Base-by-base conservation (phyloP, 805 yeast genomes). In the Candida vartiovaarae region DNA sequence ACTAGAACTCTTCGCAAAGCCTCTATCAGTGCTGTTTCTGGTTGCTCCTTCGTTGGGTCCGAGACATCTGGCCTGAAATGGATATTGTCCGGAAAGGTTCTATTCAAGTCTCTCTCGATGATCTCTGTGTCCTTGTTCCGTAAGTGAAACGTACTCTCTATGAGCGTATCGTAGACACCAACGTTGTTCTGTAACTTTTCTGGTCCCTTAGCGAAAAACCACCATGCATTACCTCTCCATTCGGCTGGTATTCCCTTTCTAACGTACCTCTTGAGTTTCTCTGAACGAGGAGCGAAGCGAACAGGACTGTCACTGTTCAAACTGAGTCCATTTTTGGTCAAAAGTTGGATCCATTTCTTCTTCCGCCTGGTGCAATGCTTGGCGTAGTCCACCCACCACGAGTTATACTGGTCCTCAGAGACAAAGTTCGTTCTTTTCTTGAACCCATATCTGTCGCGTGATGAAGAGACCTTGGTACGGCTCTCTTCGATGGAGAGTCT, bases 201-300 rank as follows among this genome's bases (percentile, higher is more conserved):
- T 43, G 80, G 74, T 3, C 98, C 99, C 26, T 81, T 80, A 7
- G 95, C 95, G 62, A 86, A 91, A 68, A 80, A 82, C 72, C 93
- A 91, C 99, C 99, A 91, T 1, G 97, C 96, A 51, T 78, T 76
- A 1, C 99, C 99, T 52, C 99, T 70, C 97, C 96, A 91, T 59
- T 88, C 96, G 0, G 96, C 90, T 0, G 99, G 98, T 8, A 91
- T 82, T 9, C 99, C 99, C 60, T 85, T 85, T 44, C 97, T 74
- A 9, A 93, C 78, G 55, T 86, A 82, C 46, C 95, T 74, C 56
- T 84, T 83, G 50, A 88, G 69, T 52, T 84, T 87, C 46, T 82
- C 90, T 3, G 89, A 82, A 47, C 75, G 75, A 1, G 91, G 78
- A 0, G 96, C 95, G 52, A 83, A 87, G 50, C 87, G 62, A 0